Evolutionary conservation across 495 filamentous ascomycete species (phyloP), one percentile per base, ranked within the genome.

Genomic region (Copromyces sp.): DNA sequence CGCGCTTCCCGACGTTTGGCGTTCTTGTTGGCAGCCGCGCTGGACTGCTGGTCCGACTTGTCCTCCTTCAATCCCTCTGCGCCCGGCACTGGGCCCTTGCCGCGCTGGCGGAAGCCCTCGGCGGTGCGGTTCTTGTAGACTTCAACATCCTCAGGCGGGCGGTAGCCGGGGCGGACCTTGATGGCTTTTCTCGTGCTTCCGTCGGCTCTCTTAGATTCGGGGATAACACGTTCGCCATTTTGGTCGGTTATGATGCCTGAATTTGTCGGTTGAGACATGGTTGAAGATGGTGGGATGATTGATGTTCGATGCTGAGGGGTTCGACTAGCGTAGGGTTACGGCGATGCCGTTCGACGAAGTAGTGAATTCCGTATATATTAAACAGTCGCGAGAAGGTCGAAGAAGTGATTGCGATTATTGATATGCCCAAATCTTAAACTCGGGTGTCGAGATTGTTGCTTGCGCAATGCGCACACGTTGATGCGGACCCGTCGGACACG

Each of bases 131-230:
- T 98, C 85, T 92, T 95, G 87, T 98, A 99, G 42, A 97, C 84
- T 78, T 98, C 93, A 72, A 98, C 92, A 81, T 99, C 96, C 81
- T 99, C 96, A 3, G 95, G 95, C 0, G 96, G 96, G 41, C 89
- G 89, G 82, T 98, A 99, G 68, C 96, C 96, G 14, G 95, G 94
- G 3, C 93, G 89, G 53, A 99, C 92, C 74, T 92, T 92, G 71
- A 97, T 98, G 78, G 97, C 96, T 76, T 92, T 94, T 39, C 96
- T 87, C 17, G 90, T 92, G 24, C 92, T 92, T 70, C 96, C 96
- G 76, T 99, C 96, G 8, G 96, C 82, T 65, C 96, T 91, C 37
- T 87, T 80, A 1, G 95, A 97, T 32, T 94, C 88, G 40, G 96
- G 96, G 71, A 99, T 98, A 73, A 91, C 89, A 42, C 92, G 90